Base-by-base conservation (phyloP, 192 early-diverging fungal genomes). In the Chytriomyces sp. region DNA sequence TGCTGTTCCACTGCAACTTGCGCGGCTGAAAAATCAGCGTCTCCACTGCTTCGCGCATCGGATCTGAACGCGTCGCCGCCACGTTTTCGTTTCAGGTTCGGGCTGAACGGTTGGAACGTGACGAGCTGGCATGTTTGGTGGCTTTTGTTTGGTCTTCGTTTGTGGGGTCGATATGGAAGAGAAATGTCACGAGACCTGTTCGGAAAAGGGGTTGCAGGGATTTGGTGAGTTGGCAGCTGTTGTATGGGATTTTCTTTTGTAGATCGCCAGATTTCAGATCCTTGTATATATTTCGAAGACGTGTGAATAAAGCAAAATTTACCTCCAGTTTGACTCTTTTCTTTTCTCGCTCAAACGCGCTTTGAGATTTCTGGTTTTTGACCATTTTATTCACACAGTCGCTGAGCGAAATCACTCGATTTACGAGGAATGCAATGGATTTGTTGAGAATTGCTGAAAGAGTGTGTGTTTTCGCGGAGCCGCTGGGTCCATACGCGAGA, bases 141-240 rank as follows among this genome's bases (percentile, higher is more conserved):
- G 61, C 44, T 64, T 64, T 71, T 7, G 77, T 71, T 44, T 78
- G 77, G 11, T 78, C 77, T 53, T 78, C 77, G 24, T 78, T 78
- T 6, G 61, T 50, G 0, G 77, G 77, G 44, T 78, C 65, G 3
- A 78, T 47, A 35, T 78, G 77, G 57, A 78, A 64, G 6, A 78
- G 3, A 49, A 78, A 78, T 2, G 77, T 64, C 2, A 70, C 77
- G 8, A 62, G 57, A 16, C 78, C 78, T 10, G 45, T 46, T 8
- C 66, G 70, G 26, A 79, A 74, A 45, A 45, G 74, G 3, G 67
- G 70, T 9, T 67, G 59, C 28, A 79, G 43, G 16, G 50, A 45
- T 7, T 48, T 43, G 1, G 78, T 79, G 7, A 79, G 45, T 67
- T 79, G 70, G 63, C 71, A 74, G 46, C 68, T 72, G n/a, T 72